A percentile compares a stretch with the other conserved stretches of the same genome.
These are phyloP conservation scores for Aspergillus biplanus DNA, from an alignment of 495 filamentous ascomycete species.

Conservation along the genomic window DNA sequence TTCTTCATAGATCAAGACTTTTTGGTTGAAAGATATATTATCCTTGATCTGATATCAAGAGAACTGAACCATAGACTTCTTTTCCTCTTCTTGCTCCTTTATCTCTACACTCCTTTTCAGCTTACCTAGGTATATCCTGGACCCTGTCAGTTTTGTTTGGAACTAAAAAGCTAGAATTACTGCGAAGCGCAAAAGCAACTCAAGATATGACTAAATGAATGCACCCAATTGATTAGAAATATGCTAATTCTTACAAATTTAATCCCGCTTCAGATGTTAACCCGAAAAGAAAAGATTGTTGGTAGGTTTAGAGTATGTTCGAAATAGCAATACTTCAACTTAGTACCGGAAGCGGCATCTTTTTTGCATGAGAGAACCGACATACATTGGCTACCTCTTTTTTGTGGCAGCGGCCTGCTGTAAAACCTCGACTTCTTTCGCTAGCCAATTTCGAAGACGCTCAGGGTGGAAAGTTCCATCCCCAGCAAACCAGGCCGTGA, in stretches of 20 bases:
- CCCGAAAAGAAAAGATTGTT: constrained; percentile 3
- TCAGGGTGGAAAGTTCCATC: constrained; percentile 80
- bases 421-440: constrained; percentile 67
- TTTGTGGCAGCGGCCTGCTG: constrained; percentile 53
- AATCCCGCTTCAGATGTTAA: not conserved
- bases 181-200: constrained; percentile 12
- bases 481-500: constrained; percentile 84
- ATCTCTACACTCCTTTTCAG: constrained; percentile 10
- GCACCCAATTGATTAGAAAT: constrained; percentile 7
- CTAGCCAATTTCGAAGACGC: constrained; percentile 83
- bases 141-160: not conserved
- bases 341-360: not conserved
- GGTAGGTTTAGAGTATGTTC: not conserved
- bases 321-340: not conserved
- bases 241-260: constrained; percentile 2
- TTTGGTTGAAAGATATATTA: constrained; percentile 6
- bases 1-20: constrained; percentile 25
- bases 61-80: constrained; percentile 20
- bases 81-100: constrained; percentile 6
- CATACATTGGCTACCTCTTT: constrained; percentile 15
- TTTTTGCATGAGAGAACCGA: not conserved
- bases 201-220: constrained; percentile 16
- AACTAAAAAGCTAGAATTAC: constrained; percentile 16
- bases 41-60: constrained; percentile 19
- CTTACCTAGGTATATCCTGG: constrained; percentile 6